Base-by-base conservation (phyloP, 257 asterid genomes). In the Solanum chmielewskii region DNA sequence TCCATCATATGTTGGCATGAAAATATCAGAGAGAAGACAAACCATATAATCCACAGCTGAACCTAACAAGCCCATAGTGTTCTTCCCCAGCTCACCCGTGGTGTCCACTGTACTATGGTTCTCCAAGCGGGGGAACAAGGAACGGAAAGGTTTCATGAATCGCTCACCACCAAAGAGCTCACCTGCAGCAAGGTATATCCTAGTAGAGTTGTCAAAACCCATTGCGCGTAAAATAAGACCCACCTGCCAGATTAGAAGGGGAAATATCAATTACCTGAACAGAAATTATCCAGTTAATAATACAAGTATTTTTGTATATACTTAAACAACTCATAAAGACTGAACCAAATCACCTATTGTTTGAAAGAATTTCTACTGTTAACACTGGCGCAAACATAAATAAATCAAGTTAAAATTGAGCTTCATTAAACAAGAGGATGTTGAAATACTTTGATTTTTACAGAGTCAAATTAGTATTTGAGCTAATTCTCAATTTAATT, bases 21-120 rank as follows among this genome's bases (percentile, higher is more conserved):
- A 97, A 90, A 96, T 91, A 88, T 97, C 99, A 4, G 99, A 86
- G 20, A 94, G 98, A 71, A 97, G 97, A 90, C 99, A 97, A 39
- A 97, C 99, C 99, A 96, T 97, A 86, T 97, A 97, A 90, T 97
- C 99, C 86, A 97, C 99, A 42, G 99, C 99, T 12, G 99, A 94
- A 76, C 99, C 99, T 88, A 92, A 87, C 86, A 97, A 87, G 87
- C 99, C 99, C 83, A 85, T 86, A 3, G 95, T 93, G 83, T 85
- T 90, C 87, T 87, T 90, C 15, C 85, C 87, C 29, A 92, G 89
- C 92, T 91, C 93, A 83, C 94, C 93, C 13, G 91, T 80, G 82
- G 87, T 56, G 86, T 92, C 99, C 74, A 96, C 88, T 6, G 99
- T 90, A 81, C 88, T 93, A 89, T 97, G 99, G 91, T 94, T 97